Base-by-base conservation (phyloP, 73 alveolate genomes). In the Uronychia setigera region DNA sequence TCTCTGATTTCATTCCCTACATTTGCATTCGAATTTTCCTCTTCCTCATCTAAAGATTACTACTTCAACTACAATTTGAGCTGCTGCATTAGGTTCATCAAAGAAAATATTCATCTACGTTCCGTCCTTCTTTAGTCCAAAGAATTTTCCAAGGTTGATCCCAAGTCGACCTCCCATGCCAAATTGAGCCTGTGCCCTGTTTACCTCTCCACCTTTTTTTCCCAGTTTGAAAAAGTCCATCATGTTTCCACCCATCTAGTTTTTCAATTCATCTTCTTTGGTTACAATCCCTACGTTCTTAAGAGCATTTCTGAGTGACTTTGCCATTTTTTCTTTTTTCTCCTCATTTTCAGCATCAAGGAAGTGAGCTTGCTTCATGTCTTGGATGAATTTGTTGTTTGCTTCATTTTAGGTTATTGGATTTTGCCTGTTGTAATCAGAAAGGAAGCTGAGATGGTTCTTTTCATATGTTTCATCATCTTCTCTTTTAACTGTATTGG, bases 341-440 rank as follows among this genome's bases (percentile, higher is more conserved):
- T 46, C 67, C 67, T 46, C 67, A 46, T n/a, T n/a, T n/a, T n/a
- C n/a, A n/a, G n/a, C n/a, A n/a, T n/a, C n/a, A n/a, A n/a, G n/a
- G n/a, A n/a, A n/a, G n/a, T 46, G 19, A 5, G 19, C 67, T 46
- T 46, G 5, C 19, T 46, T 46, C n/a, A 46, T 19, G 5, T 46
- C 79, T 67, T 67, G 14, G 9, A 67, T 13, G 26, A 26, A 67
- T 26, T 13, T 30, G 32, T 26, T 1, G 26, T 67, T 58, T 27
- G 93, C 95, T 74, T 79, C 83, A 27, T 46, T 59, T 0, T 34
- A 31, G 28, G 95, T 83, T 1, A 92, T 80, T 60, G 97, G 97
- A 78, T 92, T 92, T 28, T 31, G 76, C 57, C 92, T 92, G 80
- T 83, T 91, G 67, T 92, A 92, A 81, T 92, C 97, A 0, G 91